Conservation (phyloP, 2,329 filamentous ascomycete species). For the Neoarthrinium moseri region DNA sequence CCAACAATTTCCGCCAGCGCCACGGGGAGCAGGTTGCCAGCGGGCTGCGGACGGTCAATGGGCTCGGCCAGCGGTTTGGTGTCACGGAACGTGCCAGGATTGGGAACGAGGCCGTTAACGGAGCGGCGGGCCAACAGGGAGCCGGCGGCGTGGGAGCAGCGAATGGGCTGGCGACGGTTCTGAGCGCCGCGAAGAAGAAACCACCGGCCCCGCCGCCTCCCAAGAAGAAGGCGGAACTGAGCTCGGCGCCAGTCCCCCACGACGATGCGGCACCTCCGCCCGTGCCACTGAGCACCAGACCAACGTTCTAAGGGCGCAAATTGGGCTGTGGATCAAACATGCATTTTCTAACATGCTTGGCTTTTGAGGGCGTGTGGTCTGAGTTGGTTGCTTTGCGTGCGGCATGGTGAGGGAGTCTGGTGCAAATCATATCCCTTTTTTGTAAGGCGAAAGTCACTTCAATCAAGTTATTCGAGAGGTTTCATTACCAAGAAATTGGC, state of each 20-base stretch:
- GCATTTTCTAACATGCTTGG: too few relatives aligned
- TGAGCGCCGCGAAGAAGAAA: slow-evolving; percentile 46
- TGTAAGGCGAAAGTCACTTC: too few relatives aligned
- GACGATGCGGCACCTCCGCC: slow-evolving; percentile 43
- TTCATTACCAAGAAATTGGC: too few relatives aligned
- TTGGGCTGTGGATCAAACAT: too few relatives aligned
- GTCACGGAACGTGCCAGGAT: slow-evolving; percentile 11
- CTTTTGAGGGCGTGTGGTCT: too few relatives aligned
- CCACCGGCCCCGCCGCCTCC: slow-evolving; percentile 47
- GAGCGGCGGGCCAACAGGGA: not conserved
- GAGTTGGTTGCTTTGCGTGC: too few relatives aligned
- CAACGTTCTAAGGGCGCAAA: slow-evolving; percentile 35
- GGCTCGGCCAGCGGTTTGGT: slow-evolving; percentile 61
- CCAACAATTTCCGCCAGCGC: slow-evolving; percentile 68
- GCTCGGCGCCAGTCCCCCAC: slow-evolving; percentile 13
- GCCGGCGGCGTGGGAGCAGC: not conserved
- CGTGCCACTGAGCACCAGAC: slow-evolving; percentile 50
- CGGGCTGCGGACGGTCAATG: slow-evolving; percentile 56
- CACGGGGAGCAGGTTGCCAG: slow-evolving; percentile 67
- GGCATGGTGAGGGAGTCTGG: too few relatives aligned
- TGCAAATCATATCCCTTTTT: too few relatives aligned
- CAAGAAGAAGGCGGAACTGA: slow-evolving; percentile 49
- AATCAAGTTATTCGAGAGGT: too few relatives aligned
- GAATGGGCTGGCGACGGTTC: not conserved
- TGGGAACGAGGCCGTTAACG: not conserved